Evolutionary conservation across 2,329 filamentous ascomycete genomes (phyloP), one percentile per base, ranked within the genome.

Genomic region (Trichoderma sp.): DNA sequence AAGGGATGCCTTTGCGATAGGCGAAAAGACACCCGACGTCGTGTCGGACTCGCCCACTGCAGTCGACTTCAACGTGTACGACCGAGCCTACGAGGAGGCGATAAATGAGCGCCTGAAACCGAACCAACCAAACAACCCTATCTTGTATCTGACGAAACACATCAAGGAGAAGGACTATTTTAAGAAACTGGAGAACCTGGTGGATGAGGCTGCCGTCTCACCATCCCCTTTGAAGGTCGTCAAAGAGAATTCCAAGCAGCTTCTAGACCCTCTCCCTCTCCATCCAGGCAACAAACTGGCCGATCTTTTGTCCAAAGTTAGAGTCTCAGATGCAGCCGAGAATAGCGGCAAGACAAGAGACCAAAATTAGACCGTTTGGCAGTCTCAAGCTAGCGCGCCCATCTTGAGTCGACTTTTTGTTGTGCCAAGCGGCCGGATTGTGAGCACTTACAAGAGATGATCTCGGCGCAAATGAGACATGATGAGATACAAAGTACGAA

Each of bases 61-160:
- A 1, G 91, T 92, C 6, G 93, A 96, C 69, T 92, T 92, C 73
- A 89, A 95, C 75, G 90, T 98, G 68, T 97, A 97, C 77, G 92
- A 97, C 77, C 88, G 86, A 1, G 94, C 94, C 0, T 97, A 97
- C 76, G 88, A 92, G 74, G 75, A 76, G 22, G 87, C 91, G 69
- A 92, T 97, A 79, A 87, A 95, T 32, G 86, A 90, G 68, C 86
- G 90, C 17, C 94, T 97, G 73, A 80, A 78, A 72, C 74, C 80
- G 32, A 81, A 78, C 68, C 76, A 80, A 27, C 75, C 78, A 17
- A 74, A 79, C 54, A 76, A 78, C 61, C 80, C 82, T 15, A 78
- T 80, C 15, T 78, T 86, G 59, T 87, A 84, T 71, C 76, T 84
- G 69, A 87, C 82, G 56, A 80, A 79, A 54, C 80, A 83, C 57